Evolutionary conservation across 2,329 filamentous ascomycete genomes (phyloP).

Genomic region (Exophiala sp.): DNA sequence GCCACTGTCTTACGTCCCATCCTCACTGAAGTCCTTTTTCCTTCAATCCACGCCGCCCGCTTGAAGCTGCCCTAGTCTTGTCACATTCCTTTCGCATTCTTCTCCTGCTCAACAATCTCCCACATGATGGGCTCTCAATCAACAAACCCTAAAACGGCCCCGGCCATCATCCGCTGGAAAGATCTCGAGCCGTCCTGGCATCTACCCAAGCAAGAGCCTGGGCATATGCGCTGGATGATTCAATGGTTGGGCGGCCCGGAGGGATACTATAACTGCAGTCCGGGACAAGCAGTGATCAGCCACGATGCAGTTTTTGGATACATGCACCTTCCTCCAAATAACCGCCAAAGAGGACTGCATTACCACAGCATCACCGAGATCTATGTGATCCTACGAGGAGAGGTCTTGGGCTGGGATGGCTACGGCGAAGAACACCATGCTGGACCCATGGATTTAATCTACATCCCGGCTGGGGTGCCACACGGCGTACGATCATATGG

Average conservation of each 20-base stretch:
- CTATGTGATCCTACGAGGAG: neutral
- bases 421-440: neutral
- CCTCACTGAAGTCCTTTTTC: too few species aligned
- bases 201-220: neutral
- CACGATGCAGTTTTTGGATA: neutral
- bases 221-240: neutral
- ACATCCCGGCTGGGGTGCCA: slow-evolving; percentile 2
- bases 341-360: neutral
- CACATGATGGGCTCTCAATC: too few species aligned
- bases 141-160: too few species aligned
- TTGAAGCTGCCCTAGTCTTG: too few species aligned
- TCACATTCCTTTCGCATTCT: too few species aligned
- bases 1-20: too few species aligned
- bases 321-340: neutral
- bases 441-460: neutral
- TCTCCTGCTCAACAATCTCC: too few species aligned
- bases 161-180: too few species aligned
- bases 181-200: neutral
- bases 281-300: neutral
- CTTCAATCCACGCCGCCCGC: too few species aligned
- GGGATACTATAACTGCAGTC: slow-evolving; percentile 1
- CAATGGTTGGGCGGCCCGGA: neutral
- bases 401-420: neutral
- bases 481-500: neutral
- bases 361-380: slow-evolving; percentile 6